Evolutionary conservation across 768 basidiomycete species (phyloP).

Genomic region (Leccinum sublutescens): DNA sequence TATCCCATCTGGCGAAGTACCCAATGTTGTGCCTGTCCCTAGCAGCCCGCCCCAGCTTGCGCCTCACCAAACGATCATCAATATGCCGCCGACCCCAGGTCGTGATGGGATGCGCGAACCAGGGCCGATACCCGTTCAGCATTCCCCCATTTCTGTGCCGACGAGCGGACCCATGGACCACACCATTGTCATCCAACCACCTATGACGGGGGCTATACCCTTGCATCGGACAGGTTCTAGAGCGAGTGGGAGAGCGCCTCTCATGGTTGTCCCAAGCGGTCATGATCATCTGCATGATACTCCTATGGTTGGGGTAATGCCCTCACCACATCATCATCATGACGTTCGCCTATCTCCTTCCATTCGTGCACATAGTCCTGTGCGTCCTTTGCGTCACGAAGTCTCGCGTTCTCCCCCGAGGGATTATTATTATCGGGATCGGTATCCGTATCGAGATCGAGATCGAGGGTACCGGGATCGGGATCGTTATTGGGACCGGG

Average conservation of each 20-base stretch:
- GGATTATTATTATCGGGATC: slow-evolving; percentile 4
- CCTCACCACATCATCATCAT: slow-evolving; percentile 5
- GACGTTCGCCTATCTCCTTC: slow-evolving; percentile 24
- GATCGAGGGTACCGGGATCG: not conserved
- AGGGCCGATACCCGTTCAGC: not conserved
- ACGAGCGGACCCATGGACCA: not conserved
- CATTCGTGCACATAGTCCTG: slow-evolving; percentile 19
- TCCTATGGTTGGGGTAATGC: slow-evolving; percentile 16
- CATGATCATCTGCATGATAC: slow-evolving; percentile 22
- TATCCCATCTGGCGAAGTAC: slow-evolving; percentile 12
- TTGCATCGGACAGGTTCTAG: slow-evolving; percentile 21
- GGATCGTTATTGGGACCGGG: slow-evolving; percentile 1
- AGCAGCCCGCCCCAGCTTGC: slow-evolving; percentile 8
- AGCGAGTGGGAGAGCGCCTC: slow-evolving; percentile 10
- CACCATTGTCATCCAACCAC: slow-evolving; percentile 22
- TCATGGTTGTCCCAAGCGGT: slow-evolving; percentile 15
- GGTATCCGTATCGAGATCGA: not conserved
- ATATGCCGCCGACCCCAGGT: not conserved
- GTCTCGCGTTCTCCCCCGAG: slow-evolving; percentile 9
- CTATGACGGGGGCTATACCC: slow-evolving; percentile 2
- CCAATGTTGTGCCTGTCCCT: slow-evolving; percentile 19
- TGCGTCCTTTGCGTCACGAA: not conserved
- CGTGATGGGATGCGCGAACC: not conserved
- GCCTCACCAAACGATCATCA: not conserved
- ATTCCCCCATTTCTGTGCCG: slow-evolving; percentile 3